phyloP scores from a whole-genome alignment of 2,329 filamentous ascomycete species.

The Aspergillus sp. region DNA sequence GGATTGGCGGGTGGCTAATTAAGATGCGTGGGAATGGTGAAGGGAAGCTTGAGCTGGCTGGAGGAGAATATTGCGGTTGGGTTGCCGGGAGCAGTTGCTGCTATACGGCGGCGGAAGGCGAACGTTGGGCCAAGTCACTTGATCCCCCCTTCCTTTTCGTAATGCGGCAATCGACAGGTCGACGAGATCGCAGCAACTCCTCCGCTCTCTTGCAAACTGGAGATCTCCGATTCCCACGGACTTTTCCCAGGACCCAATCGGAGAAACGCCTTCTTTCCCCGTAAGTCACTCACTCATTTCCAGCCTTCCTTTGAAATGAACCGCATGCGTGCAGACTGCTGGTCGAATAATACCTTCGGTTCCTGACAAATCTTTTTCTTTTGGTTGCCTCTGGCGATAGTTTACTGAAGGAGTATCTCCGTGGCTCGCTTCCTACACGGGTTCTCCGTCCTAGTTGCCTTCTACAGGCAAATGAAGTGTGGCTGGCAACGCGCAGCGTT shows the following conservation, averaged over 20 bases:
- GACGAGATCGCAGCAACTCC: not conserved
- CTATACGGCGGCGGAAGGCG: not conserved
- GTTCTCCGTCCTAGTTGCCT: conserved; percentile 1
- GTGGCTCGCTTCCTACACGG: not conserved
- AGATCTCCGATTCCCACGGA: not conserved
- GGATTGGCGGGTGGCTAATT: not conserved
- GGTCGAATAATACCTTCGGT: not conserved
- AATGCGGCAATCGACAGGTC: not conserved
- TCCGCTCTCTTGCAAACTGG: not conserved
- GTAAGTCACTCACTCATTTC: not conserved
- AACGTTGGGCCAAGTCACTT: conserved; percentile 6
- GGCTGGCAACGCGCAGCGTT: conserved; percentile 3
- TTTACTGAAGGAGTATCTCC: not conserved
- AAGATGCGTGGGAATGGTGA: not conserved
- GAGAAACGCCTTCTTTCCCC: not conserved
- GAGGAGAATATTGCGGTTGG: not conserved
- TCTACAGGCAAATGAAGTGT: not conserved
- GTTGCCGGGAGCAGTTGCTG: not conserved
- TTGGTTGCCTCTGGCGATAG: not conserved
- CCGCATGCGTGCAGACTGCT: not conserved
- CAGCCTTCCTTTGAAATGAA: not conserved
- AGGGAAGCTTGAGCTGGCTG: not conserved
- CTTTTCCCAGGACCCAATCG: not conserved
- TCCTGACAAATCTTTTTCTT: not conserved
- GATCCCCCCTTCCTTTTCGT: conserved; percentile 6